Percentiles rank a stretch among this genome's conserved stretches.
phyloP scores from a whole-genome alignment of 2,329 filamentous ascomycete genomes.

The Hysterium pulicare region DNA sequence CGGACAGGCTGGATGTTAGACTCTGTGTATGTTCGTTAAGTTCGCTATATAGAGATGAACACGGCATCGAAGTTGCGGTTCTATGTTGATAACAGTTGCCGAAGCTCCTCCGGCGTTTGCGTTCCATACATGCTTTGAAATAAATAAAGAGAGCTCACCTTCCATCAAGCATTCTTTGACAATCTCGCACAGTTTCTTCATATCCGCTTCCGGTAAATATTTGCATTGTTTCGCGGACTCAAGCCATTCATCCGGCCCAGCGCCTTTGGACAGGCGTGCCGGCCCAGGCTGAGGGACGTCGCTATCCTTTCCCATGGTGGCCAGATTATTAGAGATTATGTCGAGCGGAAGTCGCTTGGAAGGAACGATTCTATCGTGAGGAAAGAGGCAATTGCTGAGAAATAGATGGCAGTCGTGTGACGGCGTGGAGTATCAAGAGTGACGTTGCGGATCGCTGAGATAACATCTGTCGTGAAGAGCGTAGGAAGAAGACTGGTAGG shows the following conservation, averaged over 20 bases:
- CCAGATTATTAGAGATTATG: neutral
- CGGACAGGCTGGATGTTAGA: constrained; percentile 98
- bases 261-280: constrained; percentile 76
- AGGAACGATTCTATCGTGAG: neutral
- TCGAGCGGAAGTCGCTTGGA: neutral
- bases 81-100: no score
- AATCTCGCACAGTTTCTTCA: constrained; percentile 98
- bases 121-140: no score
- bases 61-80: no score
- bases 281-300: constrained; percentile 86
- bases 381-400: constrained; percentile 7
- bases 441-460: constrained; percentile 21
- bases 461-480: constrained; percentile 16
- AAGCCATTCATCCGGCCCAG: constrained; percentile 92
- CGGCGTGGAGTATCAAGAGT: constrained; percentile 25
- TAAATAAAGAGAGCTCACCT: constrained; percentile 61
- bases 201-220: constrained; percentile 90
- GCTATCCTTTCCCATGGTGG: constrained; percentile 48
- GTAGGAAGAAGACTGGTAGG: constrained; percentile 2
- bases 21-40: constrained; percentile 58
- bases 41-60: no score
- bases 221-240: constrained; percentile 96
- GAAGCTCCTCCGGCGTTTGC: no score
- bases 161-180: constrained; percentile 99
- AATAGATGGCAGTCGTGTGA: constrained; percentile 21